These are phyloP conservation scores for Cyathus striatus DNA, from an alignment of 768 basidiomycete genomes.

Conservation along the genomic window DNA sequence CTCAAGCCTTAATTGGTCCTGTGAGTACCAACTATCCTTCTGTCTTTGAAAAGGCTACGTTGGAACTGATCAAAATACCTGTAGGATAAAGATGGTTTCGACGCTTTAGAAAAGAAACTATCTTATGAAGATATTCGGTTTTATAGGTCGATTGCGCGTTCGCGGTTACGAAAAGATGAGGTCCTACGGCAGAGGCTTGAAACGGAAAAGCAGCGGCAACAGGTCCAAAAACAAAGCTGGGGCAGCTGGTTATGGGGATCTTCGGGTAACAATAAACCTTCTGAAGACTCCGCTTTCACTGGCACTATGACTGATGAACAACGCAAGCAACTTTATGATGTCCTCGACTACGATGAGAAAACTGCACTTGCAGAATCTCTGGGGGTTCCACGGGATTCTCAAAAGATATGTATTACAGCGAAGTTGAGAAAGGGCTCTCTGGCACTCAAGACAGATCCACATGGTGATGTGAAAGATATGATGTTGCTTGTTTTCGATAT, in stretches of 20 bases:
- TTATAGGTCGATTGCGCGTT: slow-evolving; percentile 92
- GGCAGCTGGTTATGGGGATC: slow-evolving; percentile 82
- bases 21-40: too few relatives aligned
- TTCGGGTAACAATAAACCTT: slow-evolving; percentile 21
- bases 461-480: slow-evolving; percentile 59
- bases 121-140: slow-evolving; percentile 95
- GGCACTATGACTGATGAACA: slow-evolving; percentile 85
- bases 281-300: slow-evolving; percentile 54
- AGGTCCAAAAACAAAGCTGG: slow-evolving; percentile 52
- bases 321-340: slow-evolving; percentile 82
- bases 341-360: slow-evolving; percentile 90
- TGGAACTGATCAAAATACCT: slow-evolving; percentile 1
- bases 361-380: slow-evolving; percentile 64
- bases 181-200: slow-evolving; percentile 67
- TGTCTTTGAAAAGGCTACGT: neutral
- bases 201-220: slow-evolving; percentile 53
- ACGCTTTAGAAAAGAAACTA: slow-evolving; percentile 73
- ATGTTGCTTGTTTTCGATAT: slow-evolving; percentile 84
- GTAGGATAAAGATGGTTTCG: slow-evolving; percentile 51
- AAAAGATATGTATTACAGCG: slow-evolving; percentile 70
- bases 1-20: slow-evolving; percentile 37
- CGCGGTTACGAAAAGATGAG: slow-evolving; percentile 80
- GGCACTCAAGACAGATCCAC: slow-evolving; percentile 72
- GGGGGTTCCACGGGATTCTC: slow-evolving; percentile 70
- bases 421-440: slow-evolving; percentile 88